Conservation (phyloP, 2,329 filamentous ascomycete species). For the Penicillium sumatraense region DNA sequence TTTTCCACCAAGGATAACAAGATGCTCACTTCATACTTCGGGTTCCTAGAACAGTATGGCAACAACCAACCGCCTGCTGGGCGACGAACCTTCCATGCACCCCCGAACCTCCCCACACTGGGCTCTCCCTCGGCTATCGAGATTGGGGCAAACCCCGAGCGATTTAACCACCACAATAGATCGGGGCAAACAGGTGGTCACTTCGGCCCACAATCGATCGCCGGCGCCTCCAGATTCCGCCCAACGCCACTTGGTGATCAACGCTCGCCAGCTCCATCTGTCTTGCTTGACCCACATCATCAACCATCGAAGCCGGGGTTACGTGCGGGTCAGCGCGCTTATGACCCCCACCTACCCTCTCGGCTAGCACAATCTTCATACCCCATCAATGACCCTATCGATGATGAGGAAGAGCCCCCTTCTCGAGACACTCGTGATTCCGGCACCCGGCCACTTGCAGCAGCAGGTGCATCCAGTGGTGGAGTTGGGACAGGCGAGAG, state of each 20-base stretch:
- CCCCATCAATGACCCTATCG: slow-evolving; percentile 31
- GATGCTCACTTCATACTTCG: slow-evolving; percentile 96
- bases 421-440: slow-evolving; percentile 20
- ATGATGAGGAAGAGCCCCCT: slow-evolving; percentile 34
- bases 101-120: slow-evolving; percentile 73
- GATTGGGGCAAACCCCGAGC: slow-evolving; percentile 48
- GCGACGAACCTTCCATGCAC: slow-evolving; percentile 70
- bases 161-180: slow-evolving; percentile 31
- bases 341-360: slow-evolving; percentile 34
- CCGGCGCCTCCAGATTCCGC: slow-evolving; percentile 34
- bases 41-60: slow-evolving; percentile 91
- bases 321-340: slow-evolving; percentile 32
- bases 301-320: slow-evolving; percentile 48
- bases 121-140: slow-evolving; percentile 62
- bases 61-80: slow-evolving; percentile 63
- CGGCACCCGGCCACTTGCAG: slow-evolving; percentile 19
- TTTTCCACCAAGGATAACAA: slow-evolving; percentile 95
- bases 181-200: slow-evolving; percentile 22
- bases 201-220: slow-evolving; percentile 32
- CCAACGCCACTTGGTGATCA: slow-evolving; percentile 28
- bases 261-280: slow-evolving; percentile 46
- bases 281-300: slow-evolving; percentile 54
- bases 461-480: slow-evolving; percentile 39
- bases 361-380: slow-evolving; percentile 34
- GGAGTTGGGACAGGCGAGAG: slow-evolving; percentile 54